These are phyloP conservation scores for Zymoseptoria ardabiliae DNA, from an alignment of 2,329 filamentous ascomycete genomes.

Conservation along the genomic window DNA sequence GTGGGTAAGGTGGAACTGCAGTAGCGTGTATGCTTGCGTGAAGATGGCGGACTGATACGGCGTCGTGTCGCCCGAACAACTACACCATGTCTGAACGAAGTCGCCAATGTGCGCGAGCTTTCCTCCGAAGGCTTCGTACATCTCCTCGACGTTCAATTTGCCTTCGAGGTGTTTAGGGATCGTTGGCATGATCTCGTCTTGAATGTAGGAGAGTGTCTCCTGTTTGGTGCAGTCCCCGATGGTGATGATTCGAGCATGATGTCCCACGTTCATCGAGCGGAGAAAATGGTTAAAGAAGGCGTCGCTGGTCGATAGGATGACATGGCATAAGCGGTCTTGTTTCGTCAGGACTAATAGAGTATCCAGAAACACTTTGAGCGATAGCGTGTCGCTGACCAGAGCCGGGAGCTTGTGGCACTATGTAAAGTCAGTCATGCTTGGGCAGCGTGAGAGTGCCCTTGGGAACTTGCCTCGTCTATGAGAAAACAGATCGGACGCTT, in stretches of 20 bases:
- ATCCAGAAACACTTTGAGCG: conserved; percentile 16
- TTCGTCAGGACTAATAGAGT: conserved; percentile 15
- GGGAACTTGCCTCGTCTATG: conserved; percentile 3
- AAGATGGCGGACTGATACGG: conserved; percentile 14
- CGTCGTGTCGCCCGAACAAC: conserved; percentile 7
- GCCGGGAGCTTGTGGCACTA: conserved; percentile 14
- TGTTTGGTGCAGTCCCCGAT: conserved; percentile 14
- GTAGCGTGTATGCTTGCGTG: conserved; percentile 12
- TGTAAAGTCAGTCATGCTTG: background rate
- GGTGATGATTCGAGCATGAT: conserved; percentile 14
- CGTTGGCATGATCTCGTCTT: conserved; percentile 6
- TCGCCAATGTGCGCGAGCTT: conserved; percentile 14
- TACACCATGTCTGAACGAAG: conserved; percentile 15
- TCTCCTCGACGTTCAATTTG: conserved; percentile 10
- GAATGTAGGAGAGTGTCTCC: conserved; percentile 10
- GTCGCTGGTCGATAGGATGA: conserved; percentile 14
- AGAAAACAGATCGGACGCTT: conserved; percentile 14
- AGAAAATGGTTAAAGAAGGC: conserved; percentile 18
- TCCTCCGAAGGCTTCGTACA: conserved; percentile 15
- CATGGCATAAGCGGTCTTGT: conserved; percentile 14
- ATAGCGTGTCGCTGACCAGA: conserved; percentile 11
- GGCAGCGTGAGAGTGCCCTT: background rate
- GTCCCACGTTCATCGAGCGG: conserved; percentile 15
- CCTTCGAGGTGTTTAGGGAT: conserved; percentile 7
- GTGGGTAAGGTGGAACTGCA: conserved; percentile 14